A percentile compares a stretch with the other conserved stretches of the same genome.
These are phyloP conservation scores for Leccinum ambiguum DNA, from an alignment of 1,284 basidiomycete species.

Conservation along the genomic window DNA sequence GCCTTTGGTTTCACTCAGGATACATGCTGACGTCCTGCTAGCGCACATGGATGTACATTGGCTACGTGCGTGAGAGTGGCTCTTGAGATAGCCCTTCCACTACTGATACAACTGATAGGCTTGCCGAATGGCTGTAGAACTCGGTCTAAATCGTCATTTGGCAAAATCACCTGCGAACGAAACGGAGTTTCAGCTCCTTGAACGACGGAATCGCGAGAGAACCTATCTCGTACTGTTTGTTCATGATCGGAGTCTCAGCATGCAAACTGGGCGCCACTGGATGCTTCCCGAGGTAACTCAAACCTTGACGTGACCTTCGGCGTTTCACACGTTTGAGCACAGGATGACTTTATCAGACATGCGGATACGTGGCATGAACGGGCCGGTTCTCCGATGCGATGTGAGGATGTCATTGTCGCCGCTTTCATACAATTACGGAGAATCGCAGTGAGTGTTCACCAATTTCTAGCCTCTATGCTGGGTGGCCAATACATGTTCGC, in stretches of 20 bases:
- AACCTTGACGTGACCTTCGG: conserved; percentile 5
- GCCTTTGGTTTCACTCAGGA: conserved; percentile 12
- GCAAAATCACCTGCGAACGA: conserved; percentile 54
- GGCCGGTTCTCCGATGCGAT: conserved; percentile 52
- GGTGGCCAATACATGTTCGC: conserved; percentile 14
- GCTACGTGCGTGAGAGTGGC: conserved; percentile 54
- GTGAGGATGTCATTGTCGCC: conserved; percentile 76
- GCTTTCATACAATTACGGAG: conserved; percentile 73
- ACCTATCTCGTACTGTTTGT: conserved; percentile 82
- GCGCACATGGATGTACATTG: conserved; percentile 84
- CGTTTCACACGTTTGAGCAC: conserved; percentile 15
- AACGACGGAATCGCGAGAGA: conserved; percentile 78
- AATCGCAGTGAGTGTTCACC: conserved; percentile 57
- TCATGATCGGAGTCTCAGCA: conserved; percentile 79
- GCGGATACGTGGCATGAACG: conserved; percentile 68
- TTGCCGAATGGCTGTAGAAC: conserved; percentile 83
- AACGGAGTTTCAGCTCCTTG: conserved; percentile 59
- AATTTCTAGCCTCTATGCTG: conserved; percentile 2
- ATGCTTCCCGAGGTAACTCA: conserved; percentile 69
- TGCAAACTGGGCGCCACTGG: conserved; percentile 80
- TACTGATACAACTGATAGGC: conserved; percentile 44
- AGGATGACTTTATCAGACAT: conserved; percentile 68
- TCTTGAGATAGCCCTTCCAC: background rate
- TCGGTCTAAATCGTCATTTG: conserved; percentile 70
- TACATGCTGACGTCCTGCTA: conserved; percentile 33